These are phyloP conservation scores for Bipolaris cookei DNA, from an alignment of 2,329 filamentous ascomycete species.

Conservation along the genomic window DNA sequence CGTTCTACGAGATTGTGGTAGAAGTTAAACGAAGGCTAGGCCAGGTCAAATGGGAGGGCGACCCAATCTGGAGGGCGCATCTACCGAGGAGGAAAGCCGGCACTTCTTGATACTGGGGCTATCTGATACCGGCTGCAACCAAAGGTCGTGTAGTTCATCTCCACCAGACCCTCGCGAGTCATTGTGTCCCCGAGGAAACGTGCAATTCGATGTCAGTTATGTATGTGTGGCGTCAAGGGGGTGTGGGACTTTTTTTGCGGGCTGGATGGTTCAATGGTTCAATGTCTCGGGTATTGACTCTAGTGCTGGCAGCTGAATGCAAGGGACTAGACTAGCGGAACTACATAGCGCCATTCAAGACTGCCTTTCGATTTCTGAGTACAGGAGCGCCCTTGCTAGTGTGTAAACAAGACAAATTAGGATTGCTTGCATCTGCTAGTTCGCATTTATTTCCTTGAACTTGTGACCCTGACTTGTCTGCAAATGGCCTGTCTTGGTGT, in stretches of 20 bases:
- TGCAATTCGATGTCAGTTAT: not conserved
- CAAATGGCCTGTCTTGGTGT: not conserved
- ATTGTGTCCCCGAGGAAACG: not conserved
- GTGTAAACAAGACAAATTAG: not conserved
- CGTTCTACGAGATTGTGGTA: not conserved
- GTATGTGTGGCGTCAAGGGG: not conserved
- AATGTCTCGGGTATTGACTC: not conserved
- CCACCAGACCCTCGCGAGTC: not conserved
- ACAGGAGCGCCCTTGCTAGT: not conserved
- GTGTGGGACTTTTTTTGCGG: not conserved
- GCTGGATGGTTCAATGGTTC: not conserved
- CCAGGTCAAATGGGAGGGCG: not conserved
- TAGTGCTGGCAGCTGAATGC: not conserved
- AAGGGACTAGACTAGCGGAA: not conserved
- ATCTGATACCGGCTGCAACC: not conserved
- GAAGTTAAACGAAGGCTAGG: constrained; percentile 4
- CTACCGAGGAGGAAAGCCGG: not conserved
- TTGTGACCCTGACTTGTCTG: not conserved
- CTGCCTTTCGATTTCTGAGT: not conserved
- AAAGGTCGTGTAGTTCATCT: not conserved
- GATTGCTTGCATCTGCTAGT: no score
- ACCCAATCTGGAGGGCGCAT: constrained; percentile 5
- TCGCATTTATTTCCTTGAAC: not conserved
- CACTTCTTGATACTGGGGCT: not conserved
- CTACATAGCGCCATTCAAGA: not conserved